Base-by-base conservation (phyloP, 2,329 filamentous ascomycete species). In the Exophiala dermatitidis region DNA sequence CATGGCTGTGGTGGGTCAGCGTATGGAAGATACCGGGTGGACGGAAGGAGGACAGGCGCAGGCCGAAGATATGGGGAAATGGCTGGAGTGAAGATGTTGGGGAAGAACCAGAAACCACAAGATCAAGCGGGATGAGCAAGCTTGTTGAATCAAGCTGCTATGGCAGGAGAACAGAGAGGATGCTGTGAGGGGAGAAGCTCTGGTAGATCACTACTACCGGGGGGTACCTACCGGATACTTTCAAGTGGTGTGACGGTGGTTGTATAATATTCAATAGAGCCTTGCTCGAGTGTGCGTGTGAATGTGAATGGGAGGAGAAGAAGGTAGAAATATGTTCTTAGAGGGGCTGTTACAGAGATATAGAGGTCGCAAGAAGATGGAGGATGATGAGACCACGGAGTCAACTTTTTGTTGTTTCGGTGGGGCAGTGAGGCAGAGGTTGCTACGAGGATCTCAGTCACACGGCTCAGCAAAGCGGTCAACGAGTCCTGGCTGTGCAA, bases 1-100 rank as follows among this genome's bases (percentile, higher is more conserved):
- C 93, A 98, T 98, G 58, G 36, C 57, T 60, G 52, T 33, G 47
- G 54, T 53, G 54, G 45, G 50, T 60, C 53, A 56, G 52, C 53
- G 9, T 45, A 38, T 56, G 51, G 45, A 46, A 48, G 42, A 54
- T 40, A 46, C 53, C 54, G 57, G 54, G 43, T 51, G 43, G 46
- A 41, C 19, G 46, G 28, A 45, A 31, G 30, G 28, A 33, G 46
- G 43, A 29, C 19, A 45, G 41, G 32, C 12, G 34, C 41, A 32
- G 32, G 31, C 33, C 28, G 9, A 26, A 42, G 12, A 8, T 43
- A 26, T 7, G 10, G 34, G 46, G 46, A 12, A 38, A 32, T 26
- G 41, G 29, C 26, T 38, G 32, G 46, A 40, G 40, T 30, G 41
- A 51, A 19, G 7, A 48, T 42, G 50, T 28, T 33, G 36, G 53